Evolutionary conservation across 176 grass and related monocot species (phyloP).

Genomic region (Panicum miliaceum): DNA sequence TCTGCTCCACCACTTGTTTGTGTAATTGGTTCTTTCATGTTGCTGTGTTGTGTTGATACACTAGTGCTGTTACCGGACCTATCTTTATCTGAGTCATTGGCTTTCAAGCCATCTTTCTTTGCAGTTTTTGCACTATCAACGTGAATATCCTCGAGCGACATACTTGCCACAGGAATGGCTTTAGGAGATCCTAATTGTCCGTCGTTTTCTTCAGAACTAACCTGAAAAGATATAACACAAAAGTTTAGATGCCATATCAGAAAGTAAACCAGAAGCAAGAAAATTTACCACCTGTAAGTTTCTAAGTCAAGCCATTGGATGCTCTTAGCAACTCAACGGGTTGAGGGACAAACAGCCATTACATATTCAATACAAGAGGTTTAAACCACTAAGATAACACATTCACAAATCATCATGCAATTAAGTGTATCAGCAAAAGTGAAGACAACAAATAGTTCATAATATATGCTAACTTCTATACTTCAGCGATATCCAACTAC

Average conservation of each 20-base stretch:
- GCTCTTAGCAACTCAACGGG: neutral
- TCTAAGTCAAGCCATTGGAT: neutral
- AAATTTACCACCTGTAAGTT: neutral
- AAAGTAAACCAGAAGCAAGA: neutral
- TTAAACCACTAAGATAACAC: conserved; percentile 5
- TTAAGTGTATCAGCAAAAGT: neutral
- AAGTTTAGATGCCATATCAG: neutral
- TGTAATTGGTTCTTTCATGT: conserved; percentile 38
- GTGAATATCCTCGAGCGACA: conserved; percentile 58
- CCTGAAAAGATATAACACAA: conserved; percentile 42
- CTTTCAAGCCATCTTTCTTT: conserved; percentile 31
- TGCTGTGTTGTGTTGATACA: neutral
- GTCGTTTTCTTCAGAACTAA: conserved; percentile 49
- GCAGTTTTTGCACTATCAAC: neutral
- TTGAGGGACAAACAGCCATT: neutral
- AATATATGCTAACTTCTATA: neutral
- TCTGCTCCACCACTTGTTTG: conserved; percentile 25
- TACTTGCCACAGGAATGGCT: conserved; percentile 59
- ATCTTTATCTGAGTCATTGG: conserved; percentile 19
- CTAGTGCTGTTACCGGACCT: conserved; percentile 26
- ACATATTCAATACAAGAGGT: neutral
- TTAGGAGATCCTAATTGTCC: conserved; percentile 67
- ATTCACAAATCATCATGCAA: conserved; percentile 6
- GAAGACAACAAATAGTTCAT: neutral
- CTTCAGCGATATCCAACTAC: neutral